Conservation (phyloP, 768 basidiomycete species). For the Nevesoporus exiguus region DNA sequence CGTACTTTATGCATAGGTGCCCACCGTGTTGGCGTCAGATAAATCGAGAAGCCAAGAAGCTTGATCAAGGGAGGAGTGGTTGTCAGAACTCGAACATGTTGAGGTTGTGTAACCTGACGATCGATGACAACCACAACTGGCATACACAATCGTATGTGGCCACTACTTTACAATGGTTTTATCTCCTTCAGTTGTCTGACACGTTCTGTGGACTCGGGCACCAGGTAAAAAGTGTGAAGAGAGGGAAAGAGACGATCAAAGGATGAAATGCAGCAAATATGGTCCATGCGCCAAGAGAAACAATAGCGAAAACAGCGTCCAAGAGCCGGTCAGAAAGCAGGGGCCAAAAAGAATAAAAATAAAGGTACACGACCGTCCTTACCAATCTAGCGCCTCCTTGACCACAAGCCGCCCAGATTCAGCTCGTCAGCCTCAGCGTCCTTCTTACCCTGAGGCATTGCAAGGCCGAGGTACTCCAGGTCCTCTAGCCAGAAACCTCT, state of each 20-base stretch:
- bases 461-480: conserved; percentile 20
- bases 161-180: too few species aligned
- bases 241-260: neutral
- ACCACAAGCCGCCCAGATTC: conserved; percentile 20
- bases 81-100: too few species aligned
- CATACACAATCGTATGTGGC: too few species aligned
- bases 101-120: too few species aligned
- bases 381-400: conserved; percentile 9
- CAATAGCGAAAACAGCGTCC: neutral
- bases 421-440: conserved; percentile 25
- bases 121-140: too few species aligned
- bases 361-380: neutral
- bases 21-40: too few species aligned
- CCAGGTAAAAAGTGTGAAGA: neutral
- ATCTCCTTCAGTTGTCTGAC: too few species aligned
- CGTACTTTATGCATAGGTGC: too few species aligned
- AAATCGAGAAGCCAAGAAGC: too few species aligned
- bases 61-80: too few species aligned
- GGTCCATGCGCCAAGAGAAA: conserved; percentile 7
- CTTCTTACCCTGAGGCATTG: neutral
- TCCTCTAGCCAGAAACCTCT: conserved; percentile 21
- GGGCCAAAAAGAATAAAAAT: neutral
- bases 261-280: neutral
- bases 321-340: neutral
- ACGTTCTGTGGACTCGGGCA: too few species aligned